Evolutionary conservation across 805 yeast genomes (phyloP), one percentile per base, ranked within the genome.

Genomic region (Kluyveromyces dobzhanskii): DNA sequence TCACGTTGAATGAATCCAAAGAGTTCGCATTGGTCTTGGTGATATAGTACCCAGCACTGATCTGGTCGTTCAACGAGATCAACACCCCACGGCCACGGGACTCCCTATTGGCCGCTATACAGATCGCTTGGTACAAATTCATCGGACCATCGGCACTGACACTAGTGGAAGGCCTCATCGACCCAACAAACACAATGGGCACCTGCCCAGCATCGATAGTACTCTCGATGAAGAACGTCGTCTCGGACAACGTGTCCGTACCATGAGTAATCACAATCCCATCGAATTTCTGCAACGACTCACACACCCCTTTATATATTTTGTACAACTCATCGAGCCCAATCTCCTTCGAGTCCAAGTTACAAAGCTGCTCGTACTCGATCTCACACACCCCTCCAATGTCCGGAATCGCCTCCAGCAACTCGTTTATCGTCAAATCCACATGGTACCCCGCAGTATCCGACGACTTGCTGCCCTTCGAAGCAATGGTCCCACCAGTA

Each of bases 121-220:
- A 73, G 35, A 78, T 76, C 1, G 85, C 83, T 49, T 80, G 84
- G 51, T 78, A 79, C 44, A 80, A 59, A 56, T 80, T 80, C 76
- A 79, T 78, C 4, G 83, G 79, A 3, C 85, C 85, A 53, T 80
- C 87, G 1, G 83, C 76, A 2, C 82, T 75, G 30, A 80, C 71
- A 29, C 80, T 75, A 3, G 83, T 76, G 7, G 81, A 73, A 1
- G 87, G 87, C 51, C 85, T 69, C 87, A 80, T 80, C 4, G 82
- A 74, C 1, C 87, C 87, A 35, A 82, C 78, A 54, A 80, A 62
- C 4, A 78, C 85, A 38, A 80, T 71, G 3, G 84, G 84, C 40
- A 76, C 57, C 25, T 65, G 66, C 44, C 69, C 69, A 40, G 61
- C 49, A 40, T 64, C 66, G 33, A 67, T 57, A 4, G 70, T 62